phyloP scores from a whole-genome alignment of 371 early-diverging fungal genomes.

The Apophysomyces variabilis region DNA sequence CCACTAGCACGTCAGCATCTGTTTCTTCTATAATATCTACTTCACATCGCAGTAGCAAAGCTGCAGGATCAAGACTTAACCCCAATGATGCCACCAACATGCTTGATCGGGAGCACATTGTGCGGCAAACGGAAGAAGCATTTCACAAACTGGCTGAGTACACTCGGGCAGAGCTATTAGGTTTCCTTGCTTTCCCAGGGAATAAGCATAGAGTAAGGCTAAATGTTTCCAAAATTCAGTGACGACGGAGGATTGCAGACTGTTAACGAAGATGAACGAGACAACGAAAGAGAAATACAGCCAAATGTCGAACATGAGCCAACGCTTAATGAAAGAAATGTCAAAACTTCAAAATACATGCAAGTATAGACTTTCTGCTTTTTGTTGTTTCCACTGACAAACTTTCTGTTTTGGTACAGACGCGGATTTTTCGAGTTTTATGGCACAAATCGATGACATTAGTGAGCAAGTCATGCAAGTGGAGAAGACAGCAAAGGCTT shows the following conservation, averaged over 20 bases:
- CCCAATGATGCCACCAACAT: conserved; percentile 44
- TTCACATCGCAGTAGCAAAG: background rate
- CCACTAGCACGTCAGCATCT: background rate
- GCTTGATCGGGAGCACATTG: conserved; percentile 56
- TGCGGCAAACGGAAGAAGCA: conserved; percentile 58
- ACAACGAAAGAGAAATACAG: conserved; percentile 61
- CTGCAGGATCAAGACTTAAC: conserved; percentile 16
- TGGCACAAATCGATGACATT: conserved; percentile 63
- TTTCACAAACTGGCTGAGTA: conserved; percentile 61
- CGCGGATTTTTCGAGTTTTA: conserved; percentile 57
- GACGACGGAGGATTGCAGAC: conserved; percentile 62
- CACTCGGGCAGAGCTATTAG: conserved; percentile 57
- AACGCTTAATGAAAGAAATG: conserved; percentile 64
- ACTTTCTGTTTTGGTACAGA: conserved; percentile 31
- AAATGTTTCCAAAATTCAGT: conserved; percentile 31
- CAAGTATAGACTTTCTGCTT: conserved; percentile 23
- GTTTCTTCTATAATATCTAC: conserved; percentile 1
- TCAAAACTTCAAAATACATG: conserved; percentile 61
- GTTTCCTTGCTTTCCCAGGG: conserved; percentile 22
- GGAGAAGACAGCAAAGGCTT: conserved; percentile 57
- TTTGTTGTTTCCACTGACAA: background rate
- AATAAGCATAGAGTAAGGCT: background rate
- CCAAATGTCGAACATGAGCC: conserved; percentile 63
- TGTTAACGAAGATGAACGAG: conserved; percentile 65
- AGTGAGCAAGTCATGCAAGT: conserved; percentile 60